phyloP scores from a whole-genome alignment of 2,329 filamentous ascomycete genomes.

The Penicillium sp. region DNA sequence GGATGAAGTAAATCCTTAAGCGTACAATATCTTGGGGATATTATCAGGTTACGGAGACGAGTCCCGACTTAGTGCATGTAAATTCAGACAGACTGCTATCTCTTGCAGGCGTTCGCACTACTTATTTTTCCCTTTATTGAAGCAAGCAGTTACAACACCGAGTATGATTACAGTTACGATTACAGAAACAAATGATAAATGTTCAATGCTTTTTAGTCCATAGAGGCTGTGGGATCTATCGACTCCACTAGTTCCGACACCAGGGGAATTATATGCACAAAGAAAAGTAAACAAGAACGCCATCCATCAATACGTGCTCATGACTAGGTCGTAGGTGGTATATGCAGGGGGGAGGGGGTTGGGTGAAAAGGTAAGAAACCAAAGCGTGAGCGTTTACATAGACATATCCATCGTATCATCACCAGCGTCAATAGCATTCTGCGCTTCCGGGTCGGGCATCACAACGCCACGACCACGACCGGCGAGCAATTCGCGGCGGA shows the following conservation, averaged over 20 bases:
- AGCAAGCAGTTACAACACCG: too few species aligned
- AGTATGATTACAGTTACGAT: too few species aligned
- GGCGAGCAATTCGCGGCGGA: slow-evolving; percentile 83
- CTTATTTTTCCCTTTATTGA: too few species aligned
- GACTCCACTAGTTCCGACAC: slow-evolving; percentile 19
- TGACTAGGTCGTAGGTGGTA: slow-evolving; percentile 29
- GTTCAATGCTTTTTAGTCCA: slow-evolving; percentile 15
- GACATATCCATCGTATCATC: slow-evolving; percentile 90
- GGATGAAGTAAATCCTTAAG: too few species aligned
- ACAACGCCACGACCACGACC: slow-evolving; percentile 82
- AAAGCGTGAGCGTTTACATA: slow-evolving; percentile 30
- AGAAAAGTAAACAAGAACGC: slow-evolving; percentile 25
- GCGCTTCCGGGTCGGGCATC: slow-evolving; percentile 51
- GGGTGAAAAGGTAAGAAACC: slow-evolving; percentile 7
- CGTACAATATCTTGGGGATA: too few species aligned
- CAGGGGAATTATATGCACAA: slow-evolving; percentile 31
- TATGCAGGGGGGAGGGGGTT: slow-evolving; percentile 19
- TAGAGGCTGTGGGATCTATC: slow-evolving; percentile 12
- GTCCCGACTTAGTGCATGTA: too few species aligned
- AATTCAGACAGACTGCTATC: too few species aligned
- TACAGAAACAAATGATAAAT: neutral
- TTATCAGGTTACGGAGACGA: too few species aligned
- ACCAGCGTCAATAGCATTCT: slow-evolving; percentile 67
- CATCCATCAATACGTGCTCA: slow-evolving; percentile 31
- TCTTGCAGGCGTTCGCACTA: too few species aligned